Evolutionary conservation across 306 rosid genomes (phyloP), one percentile per base, ranked within the genome.

Genomic region (Arachis stenosperma): DNA sequence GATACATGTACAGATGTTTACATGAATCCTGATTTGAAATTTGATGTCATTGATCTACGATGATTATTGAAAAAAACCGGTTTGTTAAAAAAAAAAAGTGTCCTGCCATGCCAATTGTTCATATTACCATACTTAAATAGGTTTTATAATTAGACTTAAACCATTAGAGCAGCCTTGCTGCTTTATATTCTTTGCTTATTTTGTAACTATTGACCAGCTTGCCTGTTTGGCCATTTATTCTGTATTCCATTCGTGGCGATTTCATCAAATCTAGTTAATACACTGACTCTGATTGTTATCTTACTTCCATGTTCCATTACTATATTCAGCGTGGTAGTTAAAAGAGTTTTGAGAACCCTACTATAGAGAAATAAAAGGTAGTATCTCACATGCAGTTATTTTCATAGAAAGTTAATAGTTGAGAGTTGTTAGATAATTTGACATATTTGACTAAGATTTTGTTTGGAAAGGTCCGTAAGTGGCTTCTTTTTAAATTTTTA

Each of bases 41-140:
- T 94, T 71, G 99, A 94, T 42, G 90, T 91, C 78, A 86, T 94
- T 67, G 99, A 94, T 88, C 96, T 91, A 79, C 85, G 99, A 62
- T 90, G 87, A 86, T 74, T 33, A 33, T 33, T 2, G 2, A 2
- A 33, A 48, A 47, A 17, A 17, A 17, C 17, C 17, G 43, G 41
- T 51, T 69, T 47, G 5, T 43, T 41, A 55, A 47, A 53, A 65
- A 60, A n/a, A n/a, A 74, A 50, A 53, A 22, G 27, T 22, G 43
- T 56, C 15, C 76, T 69, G 77, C 75, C 55, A 46, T 8, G 3
- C 9, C 8, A 83, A 69, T 72, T 88, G 86, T 82, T 76, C 84
- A 86, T 81, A 77, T 69, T 61, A 7, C 56, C 46, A 54, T 37
- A 60, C 46, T 29, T 42, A 69, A 55, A 55, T 52, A 62, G 39